Evolutionary conservation across 345 rosid genomes (phyloP).

Genomic region (Hibiscus trionum): DNA sequence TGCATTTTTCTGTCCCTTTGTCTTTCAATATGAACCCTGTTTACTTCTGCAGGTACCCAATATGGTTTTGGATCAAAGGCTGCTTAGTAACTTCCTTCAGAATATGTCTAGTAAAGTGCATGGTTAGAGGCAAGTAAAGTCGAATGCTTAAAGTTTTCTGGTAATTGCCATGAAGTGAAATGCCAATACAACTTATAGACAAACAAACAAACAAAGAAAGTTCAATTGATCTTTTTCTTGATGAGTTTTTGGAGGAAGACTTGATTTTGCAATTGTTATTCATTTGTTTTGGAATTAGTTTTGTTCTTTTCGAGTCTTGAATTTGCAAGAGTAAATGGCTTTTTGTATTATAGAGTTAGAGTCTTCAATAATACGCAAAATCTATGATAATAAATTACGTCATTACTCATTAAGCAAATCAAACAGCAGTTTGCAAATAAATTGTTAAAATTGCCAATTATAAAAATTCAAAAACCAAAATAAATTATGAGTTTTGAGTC

Average conservation of each 20-base stretch:
- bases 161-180: not conserved
- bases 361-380: not conserved
- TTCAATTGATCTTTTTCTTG: not conserved
- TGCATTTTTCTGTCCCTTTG: too few species aligned
- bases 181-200: not conserved
- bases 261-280: not conserved
- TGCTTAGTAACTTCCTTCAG: constrained; percentile 70
- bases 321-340: not conserved
- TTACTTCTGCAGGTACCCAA: constrained; percentile 51
- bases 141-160: not conserved
- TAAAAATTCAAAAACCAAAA: too few species aligned
- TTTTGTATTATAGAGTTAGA: not conserved
- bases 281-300: not conserved
- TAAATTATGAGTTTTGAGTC: too few species aligned
- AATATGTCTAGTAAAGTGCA: constrained; percentile 18
- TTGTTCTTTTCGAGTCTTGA: not conserved
- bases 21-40: not conserved
- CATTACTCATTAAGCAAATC: too few species aligned
- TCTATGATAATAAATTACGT: not conserved
- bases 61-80: constrained; percentile 82
- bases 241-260: not conserved
- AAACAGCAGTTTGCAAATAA: too few species aligned
- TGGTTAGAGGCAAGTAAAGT: not conserved
- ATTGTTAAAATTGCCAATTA: too few species aligned
- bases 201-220: not conserved